phyloP scores from a whole-genome alignment of 495 filamentous ascomycete species.

The Filosporella fistucella region DNA sequence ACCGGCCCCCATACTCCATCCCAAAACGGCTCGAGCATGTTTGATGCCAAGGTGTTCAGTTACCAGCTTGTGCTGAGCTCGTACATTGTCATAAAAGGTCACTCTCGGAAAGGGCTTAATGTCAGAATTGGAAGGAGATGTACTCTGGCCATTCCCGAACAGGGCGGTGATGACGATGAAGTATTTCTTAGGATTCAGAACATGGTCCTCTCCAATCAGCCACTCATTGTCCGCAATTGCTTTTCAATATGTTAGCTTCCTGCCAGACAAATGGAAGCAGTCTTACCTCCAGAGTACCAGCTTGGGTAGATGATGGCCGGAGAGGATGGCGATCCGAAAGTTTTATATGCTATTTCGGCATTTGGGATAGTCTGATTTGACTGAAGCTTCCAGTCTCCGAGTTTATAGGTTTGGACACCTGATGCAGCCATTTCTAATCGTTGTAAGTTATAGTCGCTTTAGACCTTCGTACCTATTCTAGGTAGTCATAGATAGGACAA shows the following conservation, averaged over 20 bases:
- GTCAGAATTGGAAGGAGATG: constrained; percentile 56
- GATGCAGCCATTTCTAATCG: constrained; percentile 12
- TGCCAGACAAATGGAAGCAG: background rate
- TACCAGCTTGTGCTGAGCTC: constrained; percentile 60
- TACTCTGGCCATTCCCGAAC: constrained; percentile 71
- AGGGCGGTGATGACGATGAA: constrained; percentile 68
- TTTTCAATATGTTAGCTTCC: constrained; percentile 1
- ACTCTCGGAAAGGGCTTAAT: constrained; percentile 55
- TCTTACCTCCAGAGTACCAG: constrained; percentile 54
- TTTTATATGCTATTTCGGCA: constrained; percentile 65
- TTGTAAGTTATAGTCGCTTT: too few relatives aligned
- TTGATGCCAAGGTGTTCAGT: constrained; percentile 59
- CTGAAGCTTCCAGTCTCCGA: constrained; percentile 61
- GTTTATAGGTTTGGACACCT: constrained; percentile 39
- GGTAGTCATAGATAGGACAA: too few relatives aligned
- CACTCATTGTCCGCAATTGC: constrained; percentile 59
- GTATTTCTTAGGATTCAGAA: constrained; percentile 56
- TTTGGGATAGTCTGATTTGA: constrained; percentile 49
- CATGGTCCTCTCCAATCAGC: constrained; percentile 59
- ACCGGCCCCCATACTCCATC: constrained; percentile 68
- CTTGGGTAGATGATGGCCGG: constrained; percentile 68
- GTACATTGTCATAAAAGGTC: constrained; percentile 66
- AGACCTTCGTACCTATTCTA: too few relatives aligned
- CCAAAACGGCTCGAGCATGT: constrained; percentile 58
- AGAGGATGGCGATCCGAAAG: constrained; percentile 56